phyloP scores from a whole-genome alignment of 345 rosid species.

The Euphorbia peplus region DNA sequence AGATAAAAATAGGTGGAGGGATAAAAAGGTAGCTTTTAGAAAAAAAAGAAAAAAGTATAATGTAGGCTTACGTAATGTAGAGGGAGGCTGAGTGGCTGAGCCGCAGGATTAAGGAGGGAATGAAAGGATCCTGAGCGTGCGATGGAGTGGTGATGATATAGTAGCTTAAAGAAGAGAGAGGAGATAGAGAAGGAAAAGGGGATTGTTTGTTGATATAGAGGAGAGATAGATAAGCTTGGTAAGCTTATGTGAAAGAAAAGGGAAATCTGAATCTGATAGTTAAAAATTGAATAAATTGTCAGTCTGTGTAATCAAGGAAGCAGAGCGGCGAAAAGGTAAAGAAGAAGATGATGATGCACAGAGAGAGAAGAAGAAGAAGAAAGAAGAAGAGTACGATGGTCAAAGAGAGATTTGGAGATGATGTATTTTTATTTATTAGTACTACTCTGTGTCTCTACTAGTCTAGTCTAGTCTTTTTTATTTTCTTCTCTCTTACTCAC shows the following conservation, averaged over 20 bases:
- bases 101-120: conserved; percentile 34
- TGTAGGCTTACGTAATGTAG: too few species aligned
- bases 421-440: too few species aligned
- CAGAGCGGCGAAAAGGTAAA: neutral
- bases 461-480: too few species aligned
- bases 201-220: neutral
- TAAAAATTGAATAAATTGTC: neutral
- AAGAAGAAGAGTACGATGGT: conserved; percentile 28
- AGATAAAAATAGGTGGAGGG: neutral
- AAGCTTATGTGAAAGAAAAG: neutral
- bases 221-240: neutral
- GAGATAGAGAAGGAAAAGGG: neutral
- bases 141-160: conserved; percentile 8
- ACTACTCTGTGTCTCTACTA: too few species aligned
- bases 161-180: neutral
- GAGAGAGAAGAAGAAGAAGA: conserved; percentile 19
- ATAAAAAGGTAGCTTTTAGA: conserved; percentile 9
- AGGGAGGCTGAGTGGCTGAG: conserved; percentile 27
- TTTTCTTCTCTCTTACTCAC: neutral
- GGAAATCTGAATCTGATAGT: conserved; percentile 13
- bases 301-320: neutral
- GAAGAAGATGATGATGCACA: too few species aligned
- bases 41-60: conserved; percentile 15
- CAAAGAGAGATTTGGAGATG: conserved; percentile 27
- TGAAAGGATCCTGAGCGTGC: conserved; percentile 42